phyloP scores from a whole-genome alignment of 1,284 basidiomycete genomes.

The Termitomyces sp. region DNA sequence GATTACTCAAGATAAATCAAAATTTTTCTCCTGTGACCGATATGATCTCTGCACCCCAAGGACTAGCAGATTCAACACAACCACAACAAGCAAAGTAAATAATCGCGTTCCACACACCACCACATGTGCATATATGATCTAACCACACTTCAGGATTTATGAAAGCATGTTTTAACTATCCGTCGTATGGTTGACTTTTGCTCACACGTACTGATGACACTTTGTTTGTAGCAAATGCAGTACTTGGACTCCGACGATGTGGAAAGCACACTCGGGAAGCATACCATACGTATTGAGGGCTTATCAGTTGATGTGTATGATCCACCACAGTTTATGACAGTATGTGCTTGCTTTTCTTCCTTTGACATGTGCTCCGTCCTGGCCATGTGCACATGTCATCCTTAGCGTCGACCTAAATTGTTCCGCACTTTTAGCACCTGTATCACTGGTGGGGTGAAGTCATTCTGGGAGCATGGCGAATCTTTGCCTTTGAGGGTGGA shows the following conservation, averaged over 20 bases:
- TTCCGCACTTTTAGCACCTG: constrained; percentile 27
- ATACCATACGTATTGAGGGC: constrained; percentile 12
- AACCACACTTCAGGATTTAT: not conserved
- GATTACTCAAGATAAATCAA: constrained; percentile 15
- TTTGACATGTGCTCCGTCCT: not conserved
- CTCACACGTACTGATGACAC: constrained; percentile 1
- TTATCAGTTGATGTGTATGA: constrained; percentile 26
- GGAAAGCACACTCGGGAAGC: constrained; percentile 11
- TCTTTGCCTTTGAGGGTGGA: constrained; percentile 23
- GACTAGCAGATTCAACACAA: constrained; percentile 15
- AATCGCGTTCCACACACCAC: not conserved
- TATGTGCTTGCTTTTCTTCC: constrained; percentile 14
- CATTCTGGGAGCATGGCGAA: constrained; percentile 33
- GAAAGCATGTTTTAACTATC: constrained; percentile 8
- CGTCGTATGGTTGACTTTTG: not conserved
- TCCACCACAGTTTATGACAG: constrained; percentile 29
- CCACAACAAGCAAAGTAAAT: constrained; percentile 23
- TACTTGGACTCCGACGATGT: constrained; percentile 23
- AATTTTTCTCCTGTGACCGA: constrained; percentile 17
- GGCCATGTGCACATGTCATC: not conserved
- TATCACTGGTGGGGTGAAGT: constrained; percentile 42
- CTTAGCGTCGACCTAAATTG: not conserved
- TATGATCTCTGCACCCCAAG: constrained; percentile 19
- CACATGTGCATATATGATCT: not conserved
- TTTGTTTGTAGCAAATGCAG: constrained; percentile 25